These are phyloP conservation scores for Xanthoparmelia taractica DNA, from an alignment of 495 filamentous ascomycete species.

Conservation along the genomic window DNA sequence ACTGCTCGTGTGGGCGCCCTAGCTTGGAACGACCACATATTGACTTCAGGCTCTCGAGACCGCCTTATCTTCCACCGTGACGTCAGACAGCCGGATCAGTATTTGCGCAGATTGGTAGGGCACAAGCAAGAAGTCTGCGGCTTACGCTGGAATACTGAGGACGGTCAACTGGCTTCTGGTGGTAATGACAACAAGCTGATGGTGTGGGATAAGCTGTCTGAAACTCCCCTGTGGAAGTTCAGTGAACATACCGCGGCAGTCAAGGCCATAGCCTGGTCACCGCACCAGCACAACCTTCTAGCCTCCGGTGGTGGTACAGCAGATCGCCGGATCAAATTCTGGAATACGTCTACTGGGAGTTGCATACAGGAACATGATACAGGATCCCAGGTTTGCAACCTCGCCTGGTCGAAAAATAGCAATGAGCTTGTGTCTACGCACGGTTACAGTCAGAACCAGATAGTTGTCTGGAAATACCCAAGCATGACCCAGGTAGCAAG, in stretches of 20 bases:
- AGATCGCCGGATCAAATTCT: constrained; percentile 93
- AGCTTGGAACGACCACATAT: constrained; percentile 96
- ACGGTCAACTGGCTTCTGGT: constrained; percentile 89
- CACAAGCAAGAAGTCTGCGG: constrained; percentile 99
- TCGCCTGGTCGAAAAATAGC: constrained; percentile 90
- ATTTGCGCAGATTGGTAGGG: constrained; percentile 72
- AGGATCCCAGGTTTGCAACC: constrained; percentile 92
- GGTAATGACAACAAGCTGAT: constrained; percentile 98
- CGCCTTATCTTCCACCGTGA: constrained; percentile 91
- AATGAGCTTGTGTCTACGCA: constrained; percentile 97
- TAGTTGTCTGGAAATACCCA: constrained; percentile 98
- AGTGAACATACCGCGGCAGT: constrained; percentile 90
- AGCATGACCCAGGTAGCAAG: constrained; percentile 94
- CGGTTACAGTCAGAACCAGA: constrained; percentile 96
- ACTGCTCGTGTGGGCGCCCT: constrained; percentile 83
- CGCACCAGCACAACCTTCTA: constrained; percentile 84
- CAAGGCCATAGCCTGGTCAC: constrained; percentile 98
- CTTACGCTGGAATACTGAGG: constrained; percentile 93
- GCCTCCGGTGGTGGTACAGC: constrained; percentile 96
- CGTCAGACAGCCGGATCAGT: constrained; percentile 88
- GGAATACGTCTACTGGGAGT: constrained; percentile 78
- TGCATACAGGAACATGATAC: constrained; percentile 84
- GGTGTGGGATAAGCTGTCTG: constrained; percentile 91
- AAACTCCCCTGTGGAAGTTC: constrained; percentile 84
- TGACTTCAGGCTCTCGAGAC: constrained; percentile 91